Conservation (phyloP, 768 basidiomycete species). For the Crassisporium funariophilum region DNA sequence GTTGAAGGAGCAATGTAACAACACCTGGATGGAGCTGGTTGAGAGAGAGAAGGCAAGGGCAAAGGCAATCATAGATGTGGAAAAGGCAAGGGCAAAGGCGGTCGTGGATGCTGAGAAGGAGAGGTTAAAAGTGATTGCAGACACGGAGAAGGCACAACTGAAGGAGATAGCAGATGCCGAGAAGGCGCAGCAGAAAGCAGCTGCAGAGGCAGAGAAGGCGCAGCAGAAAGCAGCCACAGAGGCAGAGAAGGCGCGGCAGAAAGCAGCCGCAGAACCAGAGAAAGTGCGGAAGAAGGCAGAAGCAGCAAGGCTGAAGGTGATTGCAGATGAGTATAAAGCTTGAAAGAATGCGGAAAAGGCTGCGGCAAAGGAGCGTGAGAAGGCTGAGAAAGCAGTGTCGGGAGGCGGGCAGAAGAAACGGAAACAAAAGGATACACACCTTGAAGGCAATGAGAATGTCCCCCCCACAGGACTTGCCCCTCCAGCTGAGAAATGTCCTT, state of each 20-base stretch:
- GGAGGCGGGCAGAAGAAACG: background rate
- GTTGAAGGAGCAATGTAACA: no score
- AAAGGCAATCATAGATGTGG: background rate
- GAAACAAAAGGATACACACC: background rate
- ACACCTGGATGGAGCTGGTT: no score
- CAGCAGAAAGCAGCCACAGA: background rate
- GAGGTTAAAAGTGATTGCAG: no score
- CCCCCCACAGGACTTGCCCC: no score
- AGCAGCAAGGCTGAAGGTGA: no score
- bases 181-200: background rate
- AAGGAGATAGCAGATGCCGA: background rate
- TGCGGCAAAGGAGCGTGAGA: background rate
- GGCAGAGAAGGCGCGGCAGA: background rate
- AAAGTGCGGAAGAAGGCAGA: no score
- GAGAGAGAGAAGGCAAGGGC: background rate
- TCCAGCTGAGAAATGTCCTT: no score
- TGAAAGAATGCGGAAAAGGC: no score
- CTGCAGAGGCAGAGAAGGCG: background rate
- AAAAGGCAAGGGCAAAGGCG: background rate
- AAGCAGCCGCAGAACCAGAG: no score
- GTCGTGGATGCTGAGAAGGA: background rate
- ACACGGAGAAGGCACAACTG: background rate
- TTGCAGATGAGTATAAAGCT: no score
- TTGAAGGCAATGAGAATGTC: no score
- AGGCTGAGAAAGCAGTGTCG: background rate